Evolutionary conservation across 169 alveolate species (phyloP).

Genomic region (Amoebophrya sp.): DNA sequence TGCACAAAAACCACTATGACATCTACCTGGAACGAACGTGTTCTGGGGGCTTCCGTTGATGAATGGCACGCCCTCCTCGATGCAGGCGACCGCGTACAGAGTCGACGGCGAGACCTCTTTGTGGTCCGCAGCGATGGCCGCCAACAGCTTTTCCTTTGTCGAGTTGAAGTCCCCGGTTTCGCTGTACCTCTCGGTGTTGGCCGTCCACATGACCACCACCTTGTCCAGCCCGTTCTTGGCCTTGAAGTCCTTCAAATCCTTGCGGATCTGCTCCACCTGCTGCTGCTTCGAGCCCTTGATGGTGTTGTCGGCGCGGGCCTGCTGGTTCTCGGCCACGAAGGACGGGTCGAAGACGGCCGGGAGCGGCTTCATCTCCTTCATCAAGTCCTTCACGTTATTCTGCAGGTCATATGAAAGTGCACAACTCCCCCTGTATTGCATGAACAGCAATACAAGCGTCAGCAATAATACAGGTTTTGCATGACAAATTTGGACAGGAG

Average conservation of each 20-base stretch:
- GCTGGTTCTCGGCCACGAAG: slow-evolving; percentile 76
- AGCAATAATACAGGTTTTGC: too few relatives aligned
- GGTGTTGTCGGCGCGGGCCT: slow-evolving; percentile 73
- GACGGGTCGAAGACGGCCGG: slow-evolving; percentile 69
- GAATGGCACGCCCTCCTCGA: slow-evolving; percentile 68
- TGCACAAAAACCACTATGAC: not conserved
- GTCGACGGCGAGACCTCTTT: slow-evolving; percentile 72
- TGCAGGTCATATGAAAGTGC: too few relatives aligned
- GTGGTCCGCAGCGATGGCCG: slow-evolving; percentile 59
- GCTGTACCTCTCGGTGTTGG: slow-evolving; percentile 78
- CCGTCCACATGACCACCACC: slow-evolving; percentile 81
- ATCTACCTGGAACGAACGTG: slow-evolving; percentile 65
- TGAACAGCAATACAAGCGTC: too few relatives aligned
- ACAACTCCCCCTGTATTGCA: too few relatives aligned
- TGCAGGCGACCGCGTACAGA: slow-evolving; percentile 72
- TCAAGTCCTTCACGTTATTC: slow-evolving; percentile 57
- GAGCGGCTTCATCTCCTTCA: slow-evolving; percentile 63
- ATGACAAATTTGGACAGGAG: too few relatives aligned
- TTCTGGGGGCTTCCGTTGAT: slow-evolving; percentile 87
- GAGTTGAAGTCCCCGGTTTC: slow-evolving; percentile 61
- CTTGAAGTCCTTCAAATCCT: slow-evolving; percentile 69
- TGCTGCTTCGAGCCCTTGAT: slow-evolving; percentile 62
- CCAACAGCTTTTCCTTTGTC: slow-evolving; percentile 63
- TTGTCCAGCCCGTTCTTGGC: slow-evolving; percentile 61
- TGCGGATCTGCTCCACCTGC: slow-evolving; percentile 64